These are phyloP conservation scores for Rhododendron vialii DNA, from an alignment of 148 eudicot species.

Conservation along the genomic window DNA sequence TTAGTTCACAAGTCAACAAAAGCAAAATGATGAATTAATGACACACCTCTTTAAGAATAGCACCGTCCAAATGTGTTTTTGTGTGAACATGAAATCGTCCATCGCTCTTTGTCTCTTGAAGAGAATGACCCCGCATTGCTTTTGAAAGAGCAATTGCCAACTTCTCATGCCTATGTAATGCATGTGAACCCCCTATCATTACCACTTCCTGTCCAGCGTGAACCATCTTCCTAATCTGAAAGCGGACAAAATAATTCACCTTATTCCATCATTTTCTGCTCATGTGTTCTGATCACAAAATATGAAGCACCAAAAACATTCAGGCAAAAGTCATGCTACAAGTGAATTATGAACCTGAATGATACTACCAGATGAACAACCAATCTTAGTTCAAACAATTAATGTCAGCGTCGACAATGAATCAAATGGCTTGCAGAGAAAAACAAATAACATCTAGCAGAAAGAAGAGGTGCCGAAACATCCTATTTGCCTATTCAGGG, in stretches of 20 bases:
- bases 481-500: not conserved
- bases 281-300: not conserved
- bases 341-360: not conserved
- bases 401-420: not conserved
- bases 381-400: not conserved
- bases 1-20: not conserved
- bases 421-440: not conserved
- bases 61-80: conserved; percentile 91
- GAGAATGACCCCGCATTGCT: conserved; percentile 91
- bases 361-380: not conserved
- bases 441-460: not conserved
- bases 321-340: not conserved
- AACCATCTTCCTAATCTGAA: conserved; percentile 90
- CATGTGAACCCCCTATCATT: conserved; percentile 80
- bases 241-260: conserved; percentile 6
- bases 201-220: conserved; percentile 88
- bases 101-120: conserved; percentile 90
- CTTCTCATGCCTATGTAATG: conserved; percentile 91
- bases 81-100: conserved; percentile 97
- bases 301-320: not conserved
- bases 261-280: too few species aligned
- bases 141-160: conserved; percentile 93
- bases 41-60: conserved; percentile 87
- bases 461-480: not conserved
- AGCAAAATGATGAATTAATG: not conserved